phyloP scores from a whole-genome alignment of 306 rosid genomes.

The Luffa acutangula region DNA sequence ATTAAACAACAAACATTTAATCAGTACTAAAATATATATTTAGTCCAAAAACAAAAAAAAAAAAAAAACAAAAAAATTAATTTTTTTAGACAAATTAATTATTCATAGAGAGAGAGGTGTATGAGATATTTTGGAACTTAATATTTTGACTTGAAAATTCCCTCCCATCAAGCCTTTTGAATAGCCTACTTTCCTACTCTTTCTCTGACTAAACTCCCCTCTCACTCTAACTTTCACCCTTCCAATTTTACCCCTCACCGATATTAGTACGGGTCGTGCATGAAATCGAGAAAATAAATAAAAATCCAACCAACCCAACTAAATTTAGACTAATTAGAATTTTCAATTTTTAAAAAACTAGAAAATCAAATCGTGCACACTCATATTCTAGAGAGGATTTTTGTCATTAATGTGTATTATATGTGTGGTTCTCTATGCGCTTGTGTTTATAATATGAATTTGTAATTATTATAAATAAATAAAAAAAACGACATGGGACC shows the following conservation, averaged over 20 bases:
- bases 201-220: constrained; percentile 2
- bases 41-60: not conserved
- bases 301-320: not conserved
- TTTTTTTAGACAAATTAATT: not conserved
- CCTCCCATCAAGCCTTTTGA: constrained; percentile 7
- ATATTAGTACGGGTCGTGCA: not conserved
- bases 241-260: not conserved
- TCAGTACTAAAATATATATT: not conserved
- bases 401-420: no score
- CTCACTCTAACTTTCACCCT: not conserved
- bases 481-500: not conserved
- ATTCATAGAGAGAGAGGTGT: not conserved
- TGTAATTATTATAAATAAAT: not conserved
- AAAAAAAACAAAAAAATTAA: not conserved
- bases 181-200: not conserved
- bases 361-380: no score
- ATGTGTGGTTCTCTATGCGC: no score
- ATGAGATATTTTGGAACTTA: not conserved
- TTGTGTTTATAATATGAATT: not conserved
- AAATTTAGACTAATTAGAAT: no score
- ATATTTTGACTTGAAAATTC: not conserved
- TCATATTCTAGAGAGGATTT: no score
- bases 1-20: not conserved
- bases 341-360: no score
- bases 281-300: not conserved